A percentile compares a stretch with the other conserved stretches of the same genome.
These are phyloP conservation scores for Saccharum spontaneum DNA, from an alignment of 176 grass and related monocot species.

Conservation along the genomic window DNA sequence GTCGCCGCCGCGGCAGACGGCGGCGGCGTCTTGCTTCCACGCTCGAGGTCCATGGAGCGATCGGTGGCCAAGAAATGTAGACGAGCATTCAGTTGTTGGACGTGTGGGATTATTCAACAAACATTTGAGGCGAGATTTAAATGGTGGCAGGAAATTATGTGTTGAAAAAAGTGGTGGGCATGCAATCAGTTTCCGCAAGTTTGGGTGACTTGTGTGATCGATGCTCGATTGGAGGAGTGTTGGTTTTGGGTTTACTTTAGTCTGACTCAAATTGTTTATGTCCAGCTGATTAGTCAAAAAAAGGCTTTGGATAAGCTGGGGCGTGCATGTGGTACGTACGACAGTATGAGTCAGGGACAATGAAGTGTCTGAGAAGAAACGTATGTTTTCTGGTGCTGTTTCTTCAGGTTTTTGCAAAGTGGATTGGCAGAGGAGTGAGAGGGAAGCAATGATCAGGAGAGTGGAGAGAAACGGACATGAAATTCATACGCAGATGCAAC, in stretches of 20 bases:
- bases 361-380: slow-evolving; percentile 35
- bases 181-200: slow-evolving; percentile 16
- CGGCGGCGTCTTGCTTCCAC: slow-evolving; percentile 28
- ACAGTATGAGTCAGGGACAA: background rate
- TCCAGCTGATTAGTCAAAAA: slow-evolving; percentile 4
- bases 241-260: slow-evolving; percentile 2
- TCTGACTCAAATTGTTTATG: background rate
- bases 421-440: background rate
- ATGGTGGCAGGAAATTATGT: background rate
- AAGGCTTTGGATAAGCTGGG: background rate
- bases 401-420: background rate
- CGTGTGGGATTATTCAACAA: background rate
- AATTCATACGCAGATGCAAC: slow-evolving; percentile 40
- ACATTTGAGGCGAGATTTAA: background rate
- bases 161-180: background rate
- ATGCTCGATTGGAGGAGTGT: background rate
- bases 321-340: background rate
- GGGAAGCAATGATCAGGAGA: background rate
- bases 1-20: background rate
- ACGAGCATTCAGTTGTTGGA: background rate
- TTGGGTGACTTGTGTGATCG: slow-evolving; percentile 25
- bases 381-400: background rate
- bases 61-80: background rate
- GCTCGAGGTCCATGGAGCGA: slow-evolving; percentile 50
- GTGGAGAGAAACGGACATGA: background rate